Conservation (phyloP, 2,329 filamentous ascomycete genomes). For the Keithomyces neogunnii region DNA sequence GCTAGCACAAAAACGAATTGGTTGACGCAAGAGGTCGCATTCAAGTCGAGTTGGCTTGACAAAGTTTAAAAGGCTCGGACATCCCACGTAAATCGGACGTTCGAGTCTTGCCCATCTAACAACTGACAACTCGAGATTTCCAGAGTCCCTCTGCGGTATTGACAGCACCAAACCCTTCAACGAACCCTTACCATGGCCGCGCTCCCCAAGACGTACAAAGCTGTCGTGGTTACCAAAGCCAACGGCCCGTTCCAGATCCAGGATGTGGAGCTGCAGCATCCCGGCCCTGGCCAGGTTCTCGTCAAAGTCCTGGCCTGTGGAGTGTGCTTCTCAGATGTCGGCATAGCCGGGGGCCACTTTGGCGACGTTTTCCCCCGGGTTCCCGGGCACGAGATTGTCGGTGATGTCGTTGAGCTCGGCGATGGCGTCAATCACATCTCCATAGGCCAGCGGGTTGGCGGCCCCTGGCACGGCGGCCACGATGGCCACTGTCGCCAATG, state of each 20-base stretch:
- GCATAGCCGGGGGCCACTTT: constrained; percentile 31
- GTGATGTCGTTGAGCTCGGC: constrained; percentile 53
- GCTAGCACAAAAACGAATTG: no score
- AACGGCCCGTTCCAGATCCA: constrained; percentile 47
- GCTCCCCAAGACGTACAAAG: constrained; percentile 60
- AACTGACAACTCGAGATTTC: no score
- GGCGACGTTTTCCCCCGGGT: constrained; percentile 51
- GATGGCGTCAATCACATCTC: constrained; percentile 43
- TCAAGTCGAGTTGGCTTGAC: no score
- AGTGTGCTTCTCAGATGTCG: constrained; percentile 58
- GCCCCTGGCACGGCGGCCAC: constrained; percentile 41
- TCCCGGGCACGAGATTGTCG: constrained; percentile 64
- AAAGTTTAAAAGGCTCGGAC: no score
- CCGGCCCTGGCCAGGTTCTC: constrained; percentile 51
- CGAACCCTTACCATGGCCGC: constrained; percentile 14
- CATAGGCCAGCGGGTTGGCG: constrained; percentile 55
- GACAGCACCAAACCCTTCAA: no score
- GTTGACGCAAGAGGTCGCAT: no score
- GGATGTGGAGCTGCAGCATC: constrained; percentile 49
- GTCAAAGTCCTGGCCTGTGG: constrained; percentile 66
- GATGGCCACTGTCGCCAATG: constrained; percentile 55
- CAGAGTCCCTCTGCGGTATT: no score
- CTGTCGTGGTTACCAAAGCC: constrained; percentile 48
- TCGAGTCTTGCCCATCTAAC: no score
- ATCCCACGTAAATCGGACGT: no score